phyloP scores from a whole-genome alignment of 176 grass and related monocot genomes.

The Zea mays region Zm-B73-REFERENCE-NAM-5.0 NC_050102.1:139007501-139008000 shows the following conservation, averaged over 20 bases:
- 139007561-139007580: conserved; percentile 49
- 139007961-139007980: too few species aligned
- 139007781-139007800: not conserved
- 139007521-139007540: conserved; percentile 34
- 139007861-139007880: too few species aligned
- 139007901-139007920: too few species aligned
- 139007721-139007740: not conserved
- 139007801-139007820: not conserved
- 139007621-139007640: conserved; percentile 29
- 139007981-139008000: too few species aligned
- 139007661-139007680: not conserved
- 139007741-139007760: not conserved
- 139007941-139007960: too few species aligned
- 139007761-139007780: not conserved
- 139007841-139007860: too few species aligned
- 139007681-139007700: conserved; percentile 32
- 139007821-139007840: too few species aligned
- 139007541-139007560: not conserved
- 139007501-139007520: not conserved
- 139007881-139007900: too few species aligned
- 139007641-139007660: conserved; percentile 34
- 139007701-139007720: conserved; percentile 24
- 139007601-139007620: conserved; percentile 38
- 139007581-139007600: conserved; percentile 51
- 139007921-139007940: too few species aligned